Percentiles rank a stretch among this genome's conserved stretches.
Evolutionary conservation across 2,329 filamentous ascomycete genomes (phyloP).

Genomic region (Colletotrichum musae): DNA sequence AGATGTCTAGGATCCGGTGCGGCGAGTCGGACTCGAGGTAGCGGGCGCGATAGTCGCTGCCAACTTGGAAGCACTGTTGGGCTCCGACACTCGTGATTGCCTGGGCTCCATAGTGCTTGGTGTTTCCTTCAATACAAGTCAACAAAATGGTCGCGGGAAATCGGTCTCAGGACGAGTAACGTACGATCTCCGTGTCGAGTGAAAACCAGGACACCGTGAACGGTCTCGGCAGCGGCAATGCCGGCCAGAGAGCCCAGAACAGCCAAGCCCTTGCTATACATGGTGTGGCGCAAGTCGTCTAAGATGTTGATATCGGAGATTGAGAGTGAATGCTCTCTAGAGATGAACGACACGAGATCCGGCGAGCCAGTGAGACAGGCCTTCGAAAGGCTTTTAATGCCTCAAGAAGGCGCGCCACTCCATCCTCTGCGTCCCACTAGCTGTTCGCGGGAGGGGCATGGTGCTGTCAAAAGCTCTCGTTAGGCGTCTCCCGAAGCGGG

Average conservation of each 20-base stretch:
- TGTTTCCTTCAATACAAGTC: constrained; percentile 45
- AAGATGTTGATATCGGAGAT: not conserved
- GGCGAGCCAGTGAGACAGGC: not conserved
- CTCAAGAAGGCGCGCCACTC: not conserved
- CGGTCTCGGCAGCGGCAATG: constrained; percentile 49
- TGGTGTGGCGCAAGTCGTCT: not conserved
- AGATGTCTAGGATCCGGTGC: constrained; percentile 50
- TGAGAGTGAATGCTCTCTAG: not conserved
- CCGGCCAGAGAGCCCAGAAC: constrained; percentile 21
- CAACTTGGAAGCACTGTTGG: constrained; percentile 50
- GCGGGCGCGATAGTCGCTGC: constrained; percentile 43
- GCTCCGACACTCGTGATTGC: constrained; percentile 52
- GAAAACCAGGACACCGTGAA: constrained; percentile 52
- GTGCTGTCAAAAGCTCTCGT: not conserved
- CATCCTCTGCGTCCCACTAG: not conserved
- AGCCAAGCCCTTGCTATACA: not conserved
- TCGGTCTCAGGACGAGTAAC: constrained; percentile 12
- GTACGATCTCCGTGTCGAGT: constrained; percentile 53
- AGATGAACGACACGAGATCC: not conserved
- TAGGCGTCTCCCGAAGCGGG: not conserved
- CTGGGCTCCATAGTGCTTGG: constrained; percentile 53
- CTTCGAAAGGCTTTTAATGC: constrained; percentile 4
- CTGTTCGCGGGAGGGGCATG: not conserved
- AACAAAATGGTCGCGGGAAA: not conserved
- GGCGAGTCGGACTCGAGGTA: constrained; percentile 47